Base-by-base conservation (phyloP, 1,284 basidiomycete species). In the Leccinum fuscescens region DNA sequence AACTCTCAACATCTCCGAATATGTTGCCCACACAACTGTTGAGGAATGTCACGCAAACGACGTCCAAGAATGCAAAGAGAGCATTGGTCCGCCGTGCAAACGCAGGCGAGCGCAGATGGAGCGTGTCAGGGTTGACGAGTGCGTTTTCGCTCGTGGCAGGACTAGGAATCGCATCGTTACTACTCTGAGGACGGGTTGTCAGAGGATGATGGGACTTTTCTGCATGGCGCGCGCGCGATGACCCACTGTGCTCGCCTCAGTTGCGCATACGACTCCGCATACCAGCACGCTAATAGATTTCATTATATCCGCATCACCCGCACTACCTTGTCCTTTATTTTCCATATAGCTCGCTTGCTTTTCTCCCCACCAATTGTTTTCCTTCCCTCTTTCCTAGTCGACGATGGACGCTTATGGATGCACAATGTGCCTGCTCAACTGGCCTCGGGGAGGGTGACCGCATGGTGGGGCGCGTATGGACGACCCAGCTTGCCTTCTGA, bases 21-120 rank as follows among this genome's bases (percentile, higher is more conserved):
- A 79, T 79, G 78, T 60, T 79, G 6, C 79, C 78, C 2, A 79
- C 78, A 1, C 70, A 75, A 52, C 3, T 5, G 1, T 54, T 77
- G 55, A 65, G 75, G 27, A 76, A 76, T 59, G 68, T 74, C 48
- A 64, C 67, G 6, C 1, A 55, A 4, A 24, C 54, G 15, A 6
- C 58, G 8, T 4, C 48, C 6, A 61, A 57, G 51, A 63, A 4
- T 22, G 58, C 63, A 0, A 44, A 44, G 42, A 44, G 42, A n/a
- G n/a, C 42, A 20, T 24, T 27, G 3, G 66, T 65, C 27, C 61
- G 62, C 8, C 24, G 44, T 24, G 59, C 54, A 50, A 75, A 57
- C 60, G 70, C 71, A 35, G 71, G 71, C 55, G 71, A 63, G 54
- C 72, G 64, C 53, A 60, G 55, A 62, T 65, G 60, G 72, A 50